Conservation (phyloP, 257 asterid species). For the Solanum medicagineum region DNA sequence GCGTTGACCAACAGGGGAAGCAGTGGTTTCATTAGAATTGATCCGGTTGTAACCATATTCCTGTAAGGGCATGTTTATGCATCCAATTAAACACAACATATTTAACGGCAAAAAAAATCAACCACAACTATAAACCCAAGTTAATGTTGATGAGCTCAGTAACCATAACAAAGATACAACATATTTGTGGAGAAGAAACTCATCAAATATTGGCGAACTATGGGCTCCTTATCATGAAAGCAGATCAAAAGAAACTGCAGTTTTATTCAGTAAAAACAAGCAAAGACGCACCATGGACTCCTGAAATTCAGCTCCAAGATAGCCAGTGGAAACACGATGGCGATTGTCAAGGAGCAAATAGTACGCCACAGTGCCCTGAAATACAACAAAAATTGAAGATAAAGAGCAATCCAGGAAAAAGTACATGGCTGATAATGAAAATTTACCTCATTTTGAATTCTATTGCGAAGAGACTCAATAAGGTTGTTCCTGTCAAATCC, state of each 20-base stretch:
- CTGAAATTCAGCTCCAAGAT: conserved; percentile 86
- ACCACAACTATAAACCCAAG: neutral
- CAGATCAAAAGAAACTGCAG: neutral
- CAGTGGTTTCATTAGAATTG: conserved; percentile 35
- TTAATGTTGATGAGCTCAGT: neutral
- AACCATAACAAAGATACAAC: neutral
- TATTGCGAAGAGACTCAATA: conserved; percentile 62
- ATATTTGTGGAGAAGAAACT: neutral
- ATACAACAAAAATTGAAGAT: conserved; percentile 4
- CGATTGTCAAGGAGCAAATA: conserved; percentile 83
- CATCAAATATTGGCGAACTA: neutral
- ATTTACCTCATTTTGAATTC: conserved; percentile 81
- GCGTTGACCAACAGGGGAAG: conserved; percentile 48
- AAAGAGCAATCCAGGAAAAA: neutral
- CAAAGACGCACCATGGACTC: conserved; percentile 50
- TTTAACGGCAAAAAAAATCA: neutral
- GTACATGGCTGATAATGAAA: neutral
- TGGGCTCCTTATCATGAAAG: neutral
- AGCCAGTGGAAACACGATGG: conserved; percentile 63
- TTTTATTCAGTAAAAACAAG: neutral
- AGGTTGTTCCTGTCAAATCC: conserved; percentile 63
- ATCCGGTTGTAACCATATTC: conserved; percentile 33
- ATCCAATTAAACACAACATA: neutral
- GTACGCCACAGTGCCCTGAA: conserved; percentile 83
- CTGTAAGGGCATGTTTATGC: conserved; percentile 10